Evolutionary conservation across 106 monocot genomes (phyloP), one percentile per base, ranked within the genome.

Genomic region (Apostasia ramifera): DNA sequence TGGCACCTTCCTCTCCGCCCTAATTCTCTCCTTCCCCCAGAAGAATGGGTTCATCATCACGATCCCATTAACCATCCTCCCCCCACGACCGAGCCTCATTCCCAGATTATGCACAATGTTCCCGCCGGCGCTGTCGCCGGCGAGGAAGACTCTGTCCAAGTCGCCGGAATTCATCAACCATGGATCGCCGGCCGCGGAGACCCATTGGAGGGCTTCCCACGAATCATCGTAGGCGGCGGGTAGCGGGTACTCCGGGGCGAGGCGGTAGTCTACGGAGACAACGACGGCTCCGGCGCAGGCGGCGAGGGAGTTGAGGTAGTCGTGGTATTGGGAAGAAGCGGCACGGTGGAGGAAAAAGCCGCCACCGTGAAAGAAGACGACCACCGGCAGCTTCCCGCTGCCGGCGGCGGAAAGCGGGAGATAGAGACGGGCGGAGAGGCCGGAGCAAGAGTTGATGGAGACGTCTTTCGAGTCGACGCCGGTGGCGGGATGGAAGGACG

Each of bases 341-440:
- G 85, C 73, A 63, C 71, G 69, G 6, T 63, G 61, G 42, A 53
- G 15, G 70, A 70, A 71, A 72, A 78, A 85, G 37, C 46, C 78
- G 40, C 85, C 85, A 40, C 81, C 85, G 58, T 85, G 85, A 62
- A 68, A 78, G 75, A 78, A 75, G 54, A 85, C 63, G n/a, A 81
- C 57, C 46, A 81, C 13, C 37, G 85, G 81, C 53, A 85, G 55
- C 65, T 62, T 72, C 2, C 12, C 1, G 44, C n/a, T 10, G 47
- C 45, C 7, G 4, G 50, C 2, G 46, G 49, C 2, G 8, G 5
- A 2, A 40, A 46, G 50, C 1, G 73, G 79, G 57, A 80, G 53
- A 66, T 75, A 75, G 58, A 80, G 70, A 12, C 80, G 75, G 2
- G 75, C 80, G 49, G 57, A 57, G 59, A 75, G 57, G 55, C 47